A percentile compares a stretch with the other conserved stretches of the same genome.
These are phyloP conservation scores for Penicillium occitanis DNA, from an alignment of 2,329 filamentous ascomycete species.

Conservation along the genomic window DNA sequence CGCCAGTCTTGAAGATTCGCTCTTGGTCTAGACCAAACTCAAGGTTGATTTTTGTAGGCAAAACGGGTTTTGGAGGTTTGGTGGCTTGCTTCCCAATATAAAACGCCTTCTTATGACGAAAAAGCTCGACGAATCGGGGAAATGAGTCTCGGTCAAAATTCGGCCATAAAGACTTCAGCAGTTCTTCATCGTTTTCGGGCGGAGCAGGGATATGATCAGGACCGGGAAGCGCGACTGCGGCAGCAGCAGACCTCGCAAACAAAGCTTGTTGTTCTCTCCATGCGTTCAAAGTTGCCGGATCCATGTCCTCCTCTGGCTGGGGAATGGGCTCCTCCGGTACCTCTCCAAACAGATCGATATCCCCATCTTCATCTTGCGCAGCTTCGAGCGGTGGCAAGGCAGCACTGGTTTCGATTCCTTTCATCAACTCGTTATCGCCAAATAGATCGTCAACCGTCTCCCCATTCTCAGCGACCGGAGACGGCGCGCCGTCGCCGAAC, in stretches of 20 bases:
- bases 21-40: slow-evolving; percentile 86
- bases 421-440: slow-evolving; percentile 27
- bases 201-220: slow-evolving; percentile 55
- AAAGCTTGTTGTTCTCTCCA: slow-evolving; percentile 50
- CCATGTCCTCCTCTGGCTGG: slow-evolving; percentile 41
- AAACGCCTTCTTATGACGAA: slow-evolving; percentile 75
- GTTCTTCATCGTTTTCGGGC: slow-evolving; percentile 70
- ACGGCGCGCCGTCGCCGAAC: slow-evolving; percentile 47
- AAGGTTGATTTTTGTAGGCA: slow-evolving; percentile 83
- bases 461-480: slow-evolving; percentile 34
- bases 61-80: slow-evolving; percentile 77
- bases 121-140: slow-evolving; percentile 76
- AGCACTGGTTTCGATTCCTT: slow-evolving; percentile 20
- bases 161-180: slow-evolving; percentile 78
- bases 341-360: slow-evolving; percentile 27
- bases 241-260: slow-evolving; percentile 47
- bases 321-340: slow-evolving; percentile 31
- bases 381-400: slow-evolving; percentile 13
- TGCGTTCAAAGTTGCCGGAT: slow-evolving; percentile 42
- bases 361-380: slow-evolving; percentile 25
- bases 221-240: slow-evolving; percentile 53
- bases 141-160: slow-evolving; percentile 73
- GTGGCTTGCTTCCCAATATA: slow-evolving; percentile 75
- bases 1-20: slow-evolving; percentile 75
- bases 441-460: slow-evolving; percentile 34